Percentiles rank a stretch among this genome's conserved stretches.
These are phyloP conservation scores for Escovopsis weberi DNA, from an alignment of 2,329 filamentous ascomycete species.

Conservation along the genomic window DNA sequence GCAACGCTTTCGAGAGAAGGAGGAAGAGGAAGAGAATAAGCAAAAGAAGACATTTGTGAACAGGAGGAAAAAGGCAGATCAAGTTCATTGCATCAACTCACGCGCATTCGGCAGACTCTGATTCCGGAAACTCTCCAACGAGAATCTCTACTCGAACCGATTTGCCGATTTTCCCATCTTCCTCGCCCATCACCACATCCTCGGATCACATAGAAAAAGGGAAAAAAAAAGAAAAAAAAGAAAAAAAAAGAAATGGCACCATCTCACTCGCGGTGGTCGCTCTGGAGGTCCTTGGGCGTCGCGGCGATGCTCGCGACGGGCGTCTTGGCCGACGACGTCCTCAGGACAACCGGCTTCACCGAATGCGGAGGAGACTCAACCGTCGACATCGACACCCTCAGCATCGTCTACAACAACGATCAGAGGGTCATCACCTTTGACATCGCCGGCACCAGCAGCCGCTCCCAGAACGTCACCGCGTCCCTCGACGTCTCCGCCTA, in stretches of 20 bases:
- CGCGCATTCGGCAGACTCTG: no score
- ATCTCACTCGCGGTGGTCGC: constrained; percentile 14
- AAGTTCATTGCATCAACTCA: no score
- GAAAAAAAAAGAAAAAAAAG: no score
- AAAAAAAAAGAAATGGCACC: constrained; percentile 17
- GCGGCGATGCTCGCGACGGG: constrained; percentile 24
- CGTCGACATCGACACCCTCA: constrained; percentile 57
- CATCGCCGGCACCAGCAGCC: constrained; percentile 60
- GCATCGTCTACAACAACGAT: constrained; percentile 66
- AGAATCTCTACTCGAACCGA: no score
- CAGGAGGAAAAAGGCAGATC: no score
- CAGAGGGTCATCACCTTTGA: constrained; percentile 66
- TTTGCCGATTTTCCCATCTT: no score
- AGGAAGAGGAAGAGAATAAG: no score
- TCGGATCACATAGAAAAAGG: no score
- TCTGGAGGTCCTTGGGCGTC: constrained; percentile 18
- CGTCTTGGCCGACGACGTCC: constrained; percentile 52
- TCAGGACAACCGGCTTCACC: constrained; percentile 69
- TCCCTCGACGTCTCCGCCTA: constrained; percentile 68
- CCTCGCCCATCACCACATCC: no score
- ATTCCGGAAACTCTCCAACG: no score
- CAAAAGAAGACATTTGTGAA: no score
- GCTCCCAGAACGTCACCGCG: constrained; percentile 68
- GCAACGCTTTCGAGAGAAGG: no score
- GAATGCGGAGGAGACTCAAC: constrained; percentile 43